Evolutionary conservation across 441 rosid species (phyloP).

Genomic region (Adansonia madagascariensis): DNA sequence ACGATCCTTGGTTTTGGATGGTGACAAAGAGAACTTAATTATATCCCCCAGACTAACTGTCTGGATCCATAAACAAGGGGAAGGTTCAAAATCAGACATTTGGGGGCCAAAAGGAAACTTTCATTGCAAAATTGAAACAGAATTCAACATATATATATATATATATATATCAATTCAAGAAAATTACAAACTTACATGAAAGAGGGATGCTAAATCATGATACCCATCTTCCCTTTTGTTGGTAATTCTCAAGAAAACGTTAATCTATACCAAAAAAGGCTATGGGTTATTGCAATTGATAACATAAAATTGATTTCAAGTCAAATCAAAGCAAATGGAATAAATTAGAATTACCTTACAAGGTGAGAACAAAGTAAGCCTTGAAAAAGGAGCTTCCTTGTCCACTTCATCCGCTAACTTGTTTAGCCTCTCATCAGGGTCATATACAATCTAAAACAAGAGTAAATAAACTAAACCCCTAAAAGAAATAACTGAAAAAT

Average conservation of each 20-base stretch:
- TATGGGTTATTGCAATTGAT: neutral
- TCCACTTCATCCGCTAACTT: slow-evolving; percentile 78
- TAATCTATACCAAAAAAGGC: slow-evolving; percentile 51
- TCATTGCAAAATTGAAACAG: neutral
- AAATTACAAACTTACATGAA: slow-evolving; percentile 62
- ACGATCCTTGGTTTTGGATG: slow-evolving; percentile 70
- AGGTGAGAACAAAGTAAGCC: slow-evolving; percentile 92
- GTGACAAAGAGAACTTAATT: slow-evolving; percentile 88
- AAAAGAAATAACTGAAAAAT: neutral
- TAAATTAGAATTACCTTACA: slow-evolving; percentile 64
- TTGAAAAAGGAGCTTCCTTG: slow-evolving; percentile 80
- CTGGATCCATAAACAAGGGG: slow-evolving; percentile 38
- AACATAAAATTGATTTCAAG: neutral
- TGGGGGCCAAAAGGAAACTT: neutral
- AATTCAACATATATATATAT: neutral
- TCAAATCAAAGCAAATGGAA: slow-evolving; percentile 3
- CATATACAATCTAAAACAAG: slow-evolving; percentile 62
- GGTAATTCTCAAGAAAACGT: slow-evolving; percentile 91
- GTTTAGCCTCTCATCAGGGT: slow-evolving; percentile 79
- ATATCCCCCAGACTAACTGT: slow-evolving; percentile 85
- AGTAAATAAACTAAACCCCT: neutral
- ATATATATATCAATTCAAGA: neutral
- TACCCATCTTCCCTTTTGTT: slow-evolving; percentile 83
- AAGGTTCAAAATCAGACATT: slow-evolving; percentile 22
- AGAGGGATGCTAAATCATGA: slow-evolving; percentile 93